These are phyloP conservation scores for Geotrichum bryndzae DNA, from an alignment of 1,139 yeast species.

Conservation along the genomic window DNA sequence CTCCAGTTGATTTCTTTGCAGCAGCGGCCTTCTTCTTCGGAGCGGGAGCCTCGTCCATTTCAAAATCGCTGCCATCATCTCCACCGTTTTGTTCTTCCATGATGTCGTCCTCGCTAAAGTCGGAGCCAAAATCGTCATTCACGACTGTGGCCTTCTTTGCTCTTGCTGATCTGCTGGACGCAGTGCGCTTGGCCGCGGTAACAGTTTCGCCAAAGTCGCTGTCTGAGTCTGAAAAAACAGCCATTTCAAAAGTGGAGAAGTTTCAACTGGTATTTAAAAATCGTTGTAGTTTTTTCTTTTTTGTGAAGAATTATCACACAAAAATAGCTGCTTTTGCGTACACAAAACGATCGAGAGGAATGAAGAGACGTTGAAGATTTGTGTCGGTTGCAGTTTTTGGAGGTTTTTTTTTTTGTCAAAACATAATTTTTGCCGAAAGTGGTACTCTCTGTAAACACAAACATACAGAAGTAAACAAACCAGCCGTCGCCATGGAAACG, in stretches of 20 bases:
- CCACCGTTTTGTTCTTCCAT: slow-evolving; percentile 1
- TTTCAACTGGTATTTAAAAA: neutral
- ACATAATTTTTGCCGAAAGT: neutral
- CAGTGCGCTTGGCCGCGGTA: slow-evolving; percentile 9
- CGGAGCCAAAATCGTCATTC: slow-evolving; percentile 7
- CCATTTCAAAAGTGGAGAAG: slow-evolving; percentile 7
- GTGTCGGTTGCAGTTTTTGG: neutral
- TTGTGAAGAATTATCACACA: neutral
- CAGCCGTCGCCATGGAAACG: slow-evolving; percentile 7
- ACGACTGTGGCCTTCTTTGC: slow-evolving; percentile 5
- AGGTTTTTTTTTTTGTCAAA: neutral
- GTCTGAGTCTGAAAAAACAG: slow-evolving; percentile 15
- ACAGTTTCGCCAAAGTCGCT: slow-evolving; percentile 10
- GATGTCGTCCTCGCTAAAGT: slow-evolving; percentile 5
- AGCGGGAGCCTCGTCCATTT: slow-evolving; percentile 14
- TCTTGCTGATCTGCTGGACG: slow-evolving; percentile 7
- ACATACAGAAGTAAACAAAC: slow-evolving; percentile 1
- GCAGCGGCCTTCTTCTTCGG: slow-evolving; percentile 13
- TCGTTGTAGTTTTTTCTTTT: no score
- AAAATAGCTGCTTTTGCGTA: neutral
- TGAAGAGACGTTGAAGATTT: neutral
- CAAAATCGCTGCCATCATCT: slow-evolving; percentile 24
- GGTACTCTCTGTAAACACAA: neutral
- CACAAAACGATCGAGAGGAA: neutral
- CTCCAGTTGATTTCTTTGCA: slow-evolving; percentile 2